Conservation (phyloP, 768 basidiomycete species). For the Gyrodon lividus region DNA sequence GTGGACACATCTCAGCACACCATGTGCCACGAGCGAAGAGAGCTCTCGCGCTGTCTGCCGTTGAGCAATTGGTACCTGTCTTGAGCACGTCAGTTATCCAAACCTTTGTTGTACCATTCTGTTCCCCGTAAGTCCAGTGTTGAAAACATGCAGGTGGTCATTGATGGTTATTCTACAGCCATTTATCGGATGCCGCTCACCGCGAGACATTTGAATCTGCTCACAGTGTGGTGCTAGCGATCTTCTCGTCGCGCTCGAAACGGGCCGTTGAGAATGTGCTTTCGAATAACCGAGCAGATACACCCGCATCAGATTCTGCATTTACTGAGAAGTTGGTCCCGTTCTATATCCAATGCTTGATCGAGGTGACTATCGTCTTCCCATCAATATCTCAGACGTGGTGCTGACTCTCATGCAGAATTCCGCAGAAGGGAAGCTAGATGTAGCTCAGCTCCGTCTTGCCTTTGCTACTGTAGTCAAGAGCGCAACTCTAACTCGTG, state of each 20-base stretch:
- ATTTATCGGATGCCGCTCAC: conserved; percentile 54
- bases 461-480: conserved; percentile 73
- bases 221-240: conserved; percentile 77
- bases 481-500: conserved; percentile 48
- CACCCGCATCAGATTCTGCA: conserved; percentile 21
- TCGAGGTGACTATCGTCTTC: conserved; percentile 51
- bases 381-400: background rate
- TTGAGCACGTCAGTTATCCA: conserved; percentile 54
- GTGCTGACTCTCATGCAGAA: conserved; percentile 43
- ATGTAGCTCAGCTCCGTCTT: conserved; percentile 62
- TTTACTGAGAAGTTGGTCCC: conserved; percentile 64
- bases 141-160: background rate
- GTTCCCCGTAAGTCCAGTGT: conserved; percentile 55
- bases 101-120: conserved; percentile 56
- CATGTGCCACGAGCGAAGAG: conserved; percentile 35
- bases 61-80: conserved; percentile 74
- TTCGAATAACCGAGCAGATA: conserved; percentile 6
- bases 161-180: conserved; percentile 37
- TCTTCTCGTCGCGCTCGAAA: conserved; percentile 64
- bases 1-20: conserved; percentile 22
- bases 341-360: conserved; percentile 69
- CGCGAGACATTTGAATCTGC: conserved; percentile 85
- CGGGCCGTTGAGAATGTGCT: conserved; percentile 16
- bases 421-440: conserved; percentile 59
- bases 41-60: conserved; percentile 68